Percentiles rank a stretch among this genome's conserved stretches.
Conservation (phyloP, 257 asterid species). For the Solanum tacnaense region DNA sequence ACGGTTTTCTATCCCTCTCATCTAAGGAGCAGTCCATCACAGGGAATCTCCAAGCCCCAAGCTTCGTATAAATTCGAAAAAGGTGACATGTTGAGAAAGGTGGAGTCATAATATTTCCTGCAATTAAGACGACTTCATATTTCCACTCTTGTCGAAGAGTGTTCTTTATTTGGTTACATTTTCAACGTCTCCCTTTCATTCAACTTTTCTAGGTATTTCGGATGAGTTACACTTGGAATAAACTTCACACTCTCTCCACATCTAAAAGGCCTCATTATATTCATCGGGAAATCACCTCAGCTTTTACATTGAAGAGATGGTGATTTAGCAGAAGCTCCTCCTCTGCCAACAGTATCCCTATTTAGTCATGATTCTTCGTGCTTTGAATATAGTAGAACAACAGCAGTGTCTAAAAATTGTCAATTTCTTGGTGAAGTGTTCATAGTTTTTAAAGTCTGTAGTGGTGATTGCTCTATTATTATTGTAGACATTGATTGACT, state of each 20-base stretch:
- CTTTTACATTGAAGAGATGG: background rate
- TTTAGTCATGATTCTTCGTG: background rate
- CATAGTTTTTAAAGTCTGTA: background rate
- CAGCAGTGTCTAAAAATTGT: background rate
- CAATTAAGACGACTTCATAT: too few relatives aligned
- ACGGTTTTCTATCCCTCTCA: background rate
- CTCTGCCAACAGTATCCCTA: background rate
- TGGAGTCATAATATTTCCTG: background rate
- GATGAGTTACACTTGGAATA: background rate
- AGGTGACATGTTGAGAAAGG: background rate
- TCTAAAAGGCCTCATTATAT: background rate
- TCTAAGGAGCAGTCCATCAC: background rate
- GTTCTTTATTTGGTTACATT: background rate
- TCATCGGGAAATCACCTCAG: background rate
- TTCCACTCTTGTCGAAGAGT: background rate
- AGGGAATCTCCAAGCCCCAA: background rate
- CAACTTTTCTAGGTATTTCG: background rate
- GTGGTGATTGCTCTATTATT: background rate
- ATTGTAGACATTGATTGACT: background rate
- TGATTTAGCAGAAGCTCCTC: background rate
- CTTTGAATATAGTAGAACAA: background rate
- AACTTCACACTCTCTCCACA: too few relatives aligned
- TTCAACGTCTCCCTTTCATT: background rate
- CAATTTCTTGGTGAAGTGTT: background rate
- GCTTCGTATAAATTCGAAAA: background rate